A percentile compares a stretch with the other conserved stretches of the same genome.
Evolutionary conservation across 2,329 filamentous ascomycete genomes (phyloP).

Genomic region (Colletotrichum sp.): DNA sequence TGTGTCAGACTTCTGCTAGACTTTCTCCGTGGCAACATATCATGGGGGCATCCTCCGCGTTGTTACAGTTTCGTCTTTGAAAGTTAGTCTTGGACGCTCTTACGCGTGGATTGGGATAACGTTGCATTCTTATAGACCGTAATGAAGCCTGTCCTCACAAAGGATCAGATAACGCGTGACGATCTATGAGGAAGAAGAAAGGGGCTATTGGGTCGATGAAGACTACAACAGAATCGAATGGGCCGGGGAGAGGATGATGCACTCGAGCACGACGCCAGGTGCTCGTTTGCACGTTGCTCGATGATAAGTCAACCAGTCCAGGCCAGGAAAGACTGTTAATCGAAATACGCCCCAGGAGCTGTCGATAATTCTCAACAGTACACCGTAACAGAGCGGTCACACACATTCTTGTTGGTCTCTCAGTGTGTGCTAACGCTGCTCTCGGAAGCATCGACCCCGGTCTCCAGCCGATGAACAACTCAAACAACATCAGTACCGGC

Average conservation of each 20-base stretch:
- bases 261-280: too few species aligned
- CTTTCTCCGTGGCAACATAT: not conserved
- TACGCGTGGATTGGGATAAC: not conserved
- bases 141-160: not conserved
- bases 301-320: too few species aligned
- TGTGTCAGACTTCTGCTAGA: not conserved
- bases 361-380: too few species aligned
- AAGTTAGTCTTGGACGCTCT: not conserved
- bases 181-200: not conserved
- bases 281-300: too few species aligned
- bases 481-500: not conserved
- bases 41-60: not conserved
- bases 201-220: not conserved
- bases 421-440: not conserved
- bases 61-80: not conserved
- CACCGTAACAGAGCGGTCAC: too few species aligned
- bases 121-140: not conserved
- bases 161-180: not conserved
- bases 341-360: too few species aligned
- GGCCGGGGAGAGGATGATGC: too few species aligned
- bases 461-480: not conserved
- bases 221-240: not conserved
- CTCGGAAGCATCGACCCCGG: not conserved
- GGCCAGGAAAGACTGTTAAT: too few species aligned
- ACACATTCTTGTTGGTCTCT: too few species aligned